A percentile compares a stretch with the other conserved stretches of the same genome.
These are phyloP conservation scores for Auricularia cornea DNA, from an alignment of 768 basidiomycete genomes.

Conservation along the genomic window DNA sequence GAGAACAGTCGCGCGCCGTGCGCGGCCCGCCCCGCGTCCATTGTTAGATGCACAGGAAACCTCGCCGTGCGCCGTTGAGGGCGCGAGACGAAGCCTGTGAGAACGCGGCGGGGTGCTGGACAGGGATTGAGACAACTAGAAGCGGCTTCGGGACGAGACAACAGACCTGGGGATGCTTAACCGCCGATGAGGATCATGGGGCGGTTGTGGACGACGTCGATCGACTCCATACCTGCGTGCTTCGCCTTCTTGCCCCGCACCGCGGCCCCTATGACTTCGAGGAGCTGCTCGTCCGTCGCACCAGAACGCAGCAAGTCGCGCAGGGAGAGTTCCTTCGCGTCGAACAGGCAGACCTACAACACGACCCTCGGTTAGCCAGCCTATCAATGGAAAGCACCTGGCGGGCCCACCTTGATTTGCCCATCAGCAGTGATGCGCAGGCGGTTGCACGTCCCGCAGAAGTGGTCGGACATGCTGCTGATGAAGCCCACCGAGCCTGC, in stretches of 20 bases:
- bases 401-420: slow-evolving; percentile 61
- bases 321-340: slow-evolving; percentile 74
- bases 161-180: slow-evolving; percentile 42
- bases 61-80: no score
- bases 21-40: no score
- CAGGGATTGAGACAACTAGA: no score
- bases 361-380: not conserved
- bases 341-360: slow-evolving; percentile 78
- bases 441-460: slow-evolving; percentile 78
- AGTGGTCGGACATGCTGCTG: slow-evolving; percentile 90
- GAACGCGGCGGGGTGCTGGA: no score
- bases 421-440: slow-evolving; percentile 84
- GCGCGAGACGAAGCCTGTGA: no score
- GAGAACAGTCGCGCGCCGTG: not conserved
- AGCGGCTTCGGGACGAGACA: not conserved
- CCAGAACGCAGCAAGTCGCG: slow-evolving; percentile 64
- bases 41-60: no score
- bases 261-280: slow-evolving; percentile 53
- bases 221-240: slow-evolving; percentile 77
- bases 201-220: slow-evolving; percentile 66
- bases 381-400: not conserved
- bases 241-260: slow-evolving; percentile 67
- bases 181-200: slow-evolving; percentile 94
- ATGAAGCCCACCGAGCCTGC: slow-evolving; percentile 76
- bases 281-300: slow-evolving; percentile 53